Base-by-base conservation (phyloP, 768 basidiomycete genomes). In the Phanerochaete carnosa region DNA sequence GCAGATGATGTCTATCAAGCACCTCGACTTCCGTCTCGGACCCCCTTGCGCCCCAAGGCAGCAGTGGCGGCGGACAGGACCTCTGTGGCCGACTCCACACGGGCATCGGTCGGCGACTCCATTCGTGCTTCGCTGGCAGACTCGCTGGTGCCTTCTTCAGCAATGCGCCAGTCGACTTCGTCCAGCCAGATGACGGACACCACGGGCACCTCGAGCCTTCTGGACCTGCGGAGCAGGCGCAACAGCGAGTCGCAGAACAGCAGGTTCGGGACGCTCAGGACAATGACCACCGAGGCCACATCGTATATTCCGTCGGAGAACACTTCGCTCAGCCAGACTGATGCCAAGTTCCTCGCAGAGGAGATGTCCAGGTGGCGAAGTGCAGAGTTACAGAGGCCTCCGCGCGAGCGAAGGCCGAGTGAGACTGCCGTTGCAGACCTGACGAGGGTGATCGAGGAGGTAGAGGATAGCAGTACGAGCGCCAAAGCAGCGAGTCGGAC, bases 201-300 rank as follows among this genome's bases (percentile, higher is more conserved):
- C 46, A 78, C 77, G 2, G 66, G 68, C n/a, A 79, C 83, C 68
- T 89, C 89, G 87, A 89, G 43, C 56, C 61, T 55, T 64, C 60
- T 43, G 51, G 66, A 66, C 69, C 73, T 75, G 55, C 75, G 75
- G 57, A 76, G 73, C 56, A 77, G 74, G 53, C 76, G 78, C 54
- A 77, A 72, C 57, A 79, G 73, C 54, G 76, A 77, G 56, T 65
- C 63, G 59, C 76, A 73, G 45, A 76, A 77, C 63, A 86, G 83
- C 68, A 87, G 83, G 69, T 93, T 85, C 72, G 89, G 86, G 45
- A 94, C 92, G 12, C 84, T 93, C 62, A 80, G 89, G 67, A 92
- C 92, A n/a, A 77, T 87, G 22, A 91, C 86, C 32, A 94, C 92
- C 30, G 91, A 92, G 64, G 79, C 87, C 61, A 94, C 91, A 22